Base-by-base conservation (phyloP, 2,329 filamentous ascomycete genomes). In the Colletotrichum eleusines region DNA sequence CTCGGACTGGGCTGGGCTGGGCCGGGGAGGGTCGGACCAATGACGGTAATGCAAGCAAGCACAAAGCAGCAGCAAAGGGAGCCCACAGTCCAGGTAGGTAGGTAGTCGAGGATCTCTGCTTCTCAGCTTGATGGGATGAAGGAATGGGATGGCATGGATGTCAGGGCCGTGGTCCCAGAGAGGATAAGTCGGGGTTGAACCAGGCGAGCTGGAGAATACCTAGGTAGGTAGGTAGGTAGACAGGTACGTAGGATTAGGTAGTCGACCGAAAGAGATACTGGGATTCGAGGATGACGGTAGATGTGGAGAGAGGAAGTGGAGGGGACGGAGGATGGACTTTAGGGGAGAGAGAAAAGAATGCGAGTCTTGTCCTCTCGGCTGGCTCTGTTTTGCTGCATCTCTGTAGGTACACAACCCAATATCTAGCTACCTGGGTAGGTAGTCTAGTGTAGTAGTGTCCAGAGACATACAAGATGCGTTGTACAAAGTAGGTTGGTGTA, bases 101-200 rank as follows among this genome's bases (percentile, higher is more conserved):
- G 31, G 20, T n/a, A 57, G 23, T 16, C 33, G 33, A 57, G 38
- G 38, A n/a, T 14, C 16, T 31, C 26, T 51, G 16, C 40, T 40
- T 31, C 50, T 31, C 50, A 31, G 26, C 26, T 53, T 26, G 53
- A 55, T 55, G 55, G 23, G 31, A n/a, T 35, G 38, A 23, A 48
- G 6, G 31, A 18, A 62, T 26, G 44, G 38, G 14, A 44, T 38
- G 48, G 42, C 5, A 35, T 35, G 33, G 33, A 35, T 35, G 33
- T 11, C 60, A 63, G 60, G 60, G 60, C 38, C 23, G 60, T 53
- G 31, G 46, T 63, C 60, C 60, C 33, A 53, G 60, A 51, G 31
- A 63, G 61, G 50, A 63, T 44, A 61, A 54, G 61, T 33, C 35
- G 14, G 48, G 50, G 26, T 11, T 54, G 44, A 12, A 38, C 58